A percentile compares a stretch with the other conserved stretches of the same genome.
Evolutionary conservation across 768 basidiomycete species (phyloP).

Genomic region (Omphalotus guepiniiformis): DNA sequence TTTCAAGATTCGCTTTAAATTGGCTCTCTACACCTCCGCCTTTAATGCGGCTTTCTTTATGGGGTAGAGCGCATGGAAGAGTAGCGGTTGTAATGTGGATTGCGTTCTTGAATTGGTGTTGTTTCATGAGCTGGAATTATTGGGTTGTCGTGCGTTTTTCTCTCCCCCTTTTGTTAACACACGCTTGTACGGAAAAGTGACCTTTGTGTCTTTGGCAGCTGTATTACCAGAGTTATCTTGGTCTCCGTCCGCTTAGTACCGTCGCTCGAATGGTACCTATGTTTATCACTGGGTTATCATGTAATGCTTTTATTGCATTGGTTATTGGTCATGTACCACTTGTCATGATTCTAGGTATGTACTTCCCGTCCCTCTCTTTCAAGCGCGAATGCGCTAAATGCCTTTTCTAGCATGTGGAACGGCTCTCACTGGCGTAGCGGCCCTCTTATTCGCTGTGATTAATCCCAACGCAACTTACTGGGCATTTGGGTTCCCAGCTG

Average conservation of each 20-base stretch:
- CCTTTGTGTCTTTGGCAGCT: slow-evolving; percentile 33
- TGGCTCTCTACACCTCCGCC: slow-evolving; percentile 43
- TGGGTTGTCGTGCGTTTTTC: slow-evolving; percentile 20
- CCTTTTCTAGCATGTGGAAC: slow-evolving; percentile 40
- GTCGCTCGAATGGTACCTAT: slow-evolving; percentile 70
- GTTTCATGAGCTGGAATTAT: slow-evolving; percentile 51
- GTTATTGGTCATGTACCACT: slow-evolving; percentile 53
- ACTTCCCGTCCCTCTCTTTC: neutral
- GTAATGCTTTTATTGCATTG: slow-evolving; percentile 62
- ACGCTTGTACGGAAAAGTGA: neutral
- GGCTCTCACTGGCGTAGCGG: slow-evolving; percentile 50
- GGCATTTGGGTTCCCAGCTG: slow-evolving; percentile 72
- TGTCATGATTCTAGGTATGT: slow-evolving; percentile 52
- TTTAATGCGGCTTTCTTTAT: slow-evolving; percentile 59
- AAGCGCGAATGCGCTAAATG: neutral
- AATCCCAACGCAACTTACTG: slow-evolving; percentile 55
- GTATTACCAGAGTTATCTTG: slow-evolving; percentile 66
- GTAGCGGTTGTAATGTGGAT: slow-evolving; percentile 59
- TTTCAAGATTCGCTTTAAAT: neutral
- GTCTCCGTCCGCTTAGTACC: slow-evolving; percentile 50
- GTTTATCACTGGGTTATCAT: slow-evolving; percentile 58
- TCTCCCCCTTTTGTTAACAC: neutral
- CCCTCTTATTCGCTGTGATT: slow-evolving; percentile 67
- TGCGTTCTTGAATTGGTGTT: slow-evolving; percentile 61
- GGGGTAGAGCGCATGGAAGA: slow-evolving; percentile 57